Conservation (phyloP, 768 basidiomycete species). For the Sutorius australiensis region DNA sequence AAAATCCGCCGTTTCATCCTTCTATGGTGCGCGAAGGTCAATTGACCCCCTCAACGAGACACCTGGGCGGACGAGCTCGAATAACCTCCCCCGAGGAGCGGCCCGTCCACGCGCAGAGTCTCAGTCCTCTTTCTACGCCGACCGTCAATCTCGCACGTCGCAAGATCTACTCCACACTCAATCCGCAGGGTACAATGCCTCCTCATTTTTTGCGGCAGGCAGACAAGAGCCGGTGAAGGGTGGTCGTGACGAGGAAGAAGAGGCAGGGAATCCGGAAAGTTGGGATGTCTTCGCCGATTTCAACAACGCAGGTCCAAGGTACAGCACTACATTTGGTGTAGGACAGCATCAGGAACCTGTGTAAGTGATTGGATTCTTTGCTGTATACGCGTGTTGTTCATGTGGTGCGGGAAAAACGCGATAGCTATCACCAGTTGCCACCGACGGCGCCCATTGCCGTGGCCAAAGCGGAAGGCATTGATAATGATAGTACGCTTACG, state of each 20-base stretch:
- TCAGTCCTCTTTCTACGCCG: conserved; percentile 64
- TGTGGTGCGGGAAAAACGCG: conserved; percentile 2
- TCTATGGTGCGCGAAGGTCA: conserved; percentile 66
- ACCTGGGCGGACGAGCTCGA: conserved; percentile 26
- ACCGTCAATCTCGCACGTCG: conserved; percentile 37
- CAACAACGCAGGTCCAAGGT: conserved; percentile 79
- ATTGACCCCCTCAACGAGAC: conserved; percentile 56
- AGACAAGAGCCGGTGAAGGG: conserved; percentile 76
- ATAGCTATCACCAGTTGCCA: conserved; percentile 46
- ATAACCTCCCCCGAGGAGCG: conserved; percentile 24
- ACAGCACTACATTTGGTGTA: conserved; percentile 58
- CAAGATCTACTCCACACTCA: conserved; percentile 45
- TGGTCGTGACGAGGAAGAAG: conserved; percentile 69
- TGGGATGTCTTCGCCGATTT: conserved; percentile 91
- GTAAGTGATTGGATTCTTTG: conserved; percentile 34
- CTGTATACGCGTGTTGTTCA: conserved; percentile 2
- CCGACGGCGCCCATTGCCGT: conserved; percentile 21
- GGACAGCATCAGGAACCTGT: conserved; percentile 39
- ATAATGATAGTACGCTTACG: conserved; percentile 31
- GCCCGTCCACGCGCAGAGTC: conserved; percentile 58
- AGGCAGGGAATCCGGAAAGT: conserved; percentile 37
- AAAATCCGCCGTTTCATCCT: conserved; percentile 76
- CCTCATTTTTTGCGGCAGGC: conserved; percentile 64
- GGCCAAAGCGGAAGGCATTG: conserved; percentile 36
- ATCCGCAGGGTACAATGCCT: conserved; percentile 73